Conservation (phyloP, 164 flowering plant species). For the Nelumbo lutea region DNA sequence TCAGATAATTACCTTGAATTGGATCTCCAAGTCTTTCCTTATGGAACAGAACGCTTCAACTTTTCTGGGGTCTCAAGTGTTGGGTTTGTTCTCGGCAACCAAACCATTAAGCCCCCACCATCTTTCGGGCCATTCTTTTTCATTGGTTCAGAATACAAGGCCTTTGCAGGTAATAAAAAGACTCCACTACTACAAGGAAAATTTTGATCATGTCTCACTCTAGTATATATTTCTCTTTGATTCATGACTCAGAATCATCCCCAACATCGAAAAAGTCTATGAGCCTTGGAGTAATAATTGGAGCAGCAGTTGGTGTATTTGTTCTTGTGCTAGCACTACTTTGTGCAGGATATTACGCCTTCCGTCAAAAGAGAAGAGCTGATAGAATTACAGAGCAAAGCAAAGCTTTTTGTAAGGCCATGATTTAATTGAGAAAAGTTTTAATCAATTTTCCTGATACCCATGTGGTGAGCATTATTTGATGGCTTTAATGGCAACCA, state of each 20-base stretch:
- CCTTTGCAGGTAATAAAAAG: slow-evolving; percentile 29
- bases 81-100: slow-evolving; percentile 39
- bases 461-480: not conserved
- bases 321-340: slow-evolving; percentile 29
- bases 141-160: slow-evolving; percentile 20
- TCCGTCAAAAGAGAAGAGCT: slow-evolving; percentile 36
- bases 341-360: slow-evolving; percentile 32
- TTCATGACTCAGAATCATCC: slow-evolving; percentile 1
- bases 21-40: slow-evolving; percentile 37
- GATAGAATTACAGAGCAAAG: slow-evolving; percentile 25
- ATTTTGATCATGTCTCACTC: not conserved
- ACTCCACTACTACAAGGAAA: slow-evolving; percentile 2
- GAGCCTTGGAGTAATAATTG: slow-evolving; percentile 29
- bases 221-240: not conserved
- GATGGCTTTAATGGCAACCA: not conserved
- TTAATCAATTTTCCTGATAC: not conserved
- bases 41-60: slow-evolving; percentile 34
- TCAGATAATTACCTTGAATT: slow-evolving; percentile 26
- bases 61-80: slow-evolving; percentile 27
- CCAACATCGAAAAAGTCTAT: slow-evolving; percentile 24
- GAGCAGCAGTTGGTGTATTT: slow-evolving; percentile 39
- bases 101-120: slow-evolving; percentile 31
- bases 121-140: slow-evolving; percentile 44
- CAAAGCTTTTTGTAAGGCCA: slow-evolving; percentile 37
- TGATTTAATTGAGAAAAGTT: not conserved